Evolutionary conservation across 139 green algal genomes (phyloP).

Genomic region (Desmodesmus armatus): DNA sequence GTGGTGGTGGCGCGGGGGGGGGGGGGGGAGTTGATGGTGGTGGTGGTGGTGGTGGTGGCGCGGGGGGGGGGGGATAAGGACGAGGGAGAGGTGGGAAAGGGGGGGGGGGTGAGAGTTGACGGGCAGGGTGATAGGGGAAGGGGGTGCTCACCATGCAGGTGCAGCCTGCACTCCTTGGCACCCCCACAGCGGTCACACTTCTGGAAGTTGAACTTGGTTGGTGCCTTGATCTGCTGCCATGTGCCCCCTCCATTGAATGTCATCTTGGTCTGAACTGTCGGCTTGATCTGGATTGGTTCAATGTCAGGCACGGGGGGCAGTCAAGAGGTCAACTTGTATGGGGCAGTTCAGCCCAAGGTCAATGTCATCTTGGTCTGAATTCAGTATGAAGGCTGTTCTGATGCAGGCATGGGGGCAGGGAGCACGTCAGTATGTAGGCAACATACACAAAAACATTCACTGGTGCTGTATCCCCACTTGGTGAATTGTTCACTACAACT

Average conservation of each 20-base stretch:
- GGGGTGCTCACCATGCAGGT: slow-evolving; percentile 76
- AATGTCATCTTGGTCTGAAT: no score
- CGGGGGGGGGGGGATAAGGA: no score
- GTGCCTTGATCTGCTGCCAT: slow-evolving; percentile 70
- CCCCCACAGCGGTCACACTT: slow-evolving; percentile 59
- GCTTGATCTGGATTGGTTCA: slow-evolving; percentile 27
- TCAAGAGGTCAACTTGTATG: background rate
- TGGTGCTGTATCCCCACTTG: no score
- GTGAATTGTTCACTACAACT: no score
- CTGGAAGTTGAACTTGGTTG: slow-evolving; percentile 53
- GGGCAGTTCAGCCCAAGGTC: background rate
- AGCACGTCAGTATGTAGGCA: background rate
- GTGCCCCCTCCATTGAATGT: slow-evolving; percentile 83
- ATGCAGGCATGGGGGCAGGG: background rate
- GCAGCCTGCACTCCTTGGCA: slow-evolving; percentile 66
- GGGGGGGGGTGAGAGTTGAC: no score
- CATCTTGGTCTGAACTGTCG: slow-evolving; percentile 72
- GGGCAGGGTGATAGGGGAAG: no score
- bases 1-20: no score
- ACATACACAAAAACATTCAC: no score
- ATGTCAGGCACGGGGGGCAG: slow-evolving; percentile 2
- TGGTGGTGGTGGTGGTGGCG: no score
- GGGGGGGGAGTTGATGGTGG: no score
- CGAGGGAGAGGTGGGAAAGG: no score
- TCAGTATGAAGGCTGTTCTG: no score